Conservation (phyloP, 768 basidiomycete genomes). For the Boletus coccyginus region DNA sequence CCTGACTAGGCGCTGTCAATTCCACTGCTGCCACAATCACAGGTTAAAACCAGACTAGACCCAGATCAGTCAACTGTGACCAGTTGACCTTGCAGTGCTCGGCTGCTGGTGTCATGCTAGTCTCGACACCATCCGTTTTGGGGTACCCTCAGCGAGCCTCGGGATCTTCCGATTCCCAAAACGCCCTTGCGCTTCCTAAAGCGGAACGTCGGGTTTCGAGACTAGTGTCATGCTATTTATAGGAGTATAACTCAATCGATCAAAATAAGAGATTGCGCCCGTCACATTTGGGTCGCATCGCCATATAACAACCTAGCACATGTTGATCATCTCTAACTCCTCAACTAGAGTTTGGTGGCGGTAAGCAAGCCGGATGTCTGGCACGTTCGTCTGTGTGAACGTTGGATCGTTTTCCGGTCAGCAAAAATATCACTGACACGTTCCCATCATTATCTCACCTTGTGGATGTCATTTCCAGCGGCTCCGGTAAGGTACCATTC, state of each 20-base stretch:
- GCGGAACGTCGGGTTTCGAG: too few relatives aligned
- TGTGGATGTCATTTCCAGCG: constrained; percentile 93
- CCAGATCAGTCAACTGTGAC: background rate
- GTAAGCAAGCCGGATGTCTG: constrained; percentile 85
- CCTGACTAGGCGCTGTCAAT: background rate
- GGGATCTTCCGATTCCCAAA: too few relatives aligned
- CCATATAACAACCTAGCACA: constrained; percentile 9
- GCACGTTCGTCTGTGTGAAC: constrained; percentile 84
- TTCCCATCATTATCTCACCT: constrained; percentile 47
- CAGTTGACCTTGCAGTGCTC: background rate
- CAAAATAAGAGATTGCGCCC: background rate
- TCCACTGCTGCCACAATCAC: background rate
- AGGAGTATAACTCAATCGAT: too few relatives aligned
- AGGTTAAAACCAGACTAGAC: background rate
- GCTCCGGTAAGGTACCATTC: constrained; percentile 93
- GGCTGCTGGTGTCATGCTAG: background rate
- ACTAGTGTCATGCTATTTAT: too few relatives aligned
- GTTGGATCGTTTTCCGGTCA: constrained; percentile 1
- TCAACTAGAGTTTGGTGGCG: constrained; percentile 87
- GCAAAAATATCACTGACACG: background rate
- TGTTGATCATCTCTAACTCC: constrained; percentile 71
- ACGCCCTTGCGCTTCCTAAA: too few relatives aligned
- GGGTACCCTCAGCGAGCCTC: too few relatives aligned
- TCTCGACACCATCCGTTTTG: too few relatives aligned
- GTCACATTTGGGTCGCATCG: background rate